Percentiles rank a stretch among this genome's conserved stretches.
phyloP scores from a whole-genome alignment of 2,329 filamentous ascomycete genomes.

The Diaporthe sp. region DNA sequence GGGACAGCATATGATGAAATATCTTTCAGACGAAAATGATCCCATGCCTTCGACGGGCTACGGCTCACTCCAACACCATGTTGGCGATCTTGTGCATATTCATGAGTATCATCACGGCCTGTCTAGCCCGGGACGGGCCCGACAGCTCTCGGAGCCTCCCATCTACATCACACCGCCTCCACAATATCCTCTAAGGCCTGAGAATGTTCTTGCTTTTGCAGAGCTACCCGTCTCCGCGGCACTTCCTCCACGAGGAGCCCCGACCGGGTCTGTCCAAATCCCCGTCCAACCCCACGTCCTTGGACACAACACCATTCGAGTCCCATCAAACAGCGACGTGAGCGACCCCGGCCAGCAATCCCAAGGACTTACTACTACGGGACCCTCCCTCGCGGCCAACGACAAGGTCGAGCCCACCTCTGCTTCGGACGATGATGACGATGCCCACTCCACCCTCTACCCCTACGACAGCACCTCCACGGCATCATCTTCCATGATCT shows the following conservation, averaged over 20 bases:
- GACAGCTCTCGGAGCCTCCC: conserved; percentile 9
- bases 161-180: conserved; percentile 10
- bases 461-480: conserved; percentile 27
- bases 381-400: too few relatives aligned
- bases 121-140: background rate
- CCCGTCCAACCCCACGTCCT: background rate
- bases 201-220: background rate
- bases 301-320: background rate
- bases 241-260: background rate
- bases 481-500: background rate
- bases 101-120: background rate
- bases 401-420: background rate
- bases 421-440: background rate
- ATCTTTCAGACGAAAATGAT: background rate
- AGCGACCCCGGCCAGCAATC: background rate
- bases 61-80: background rate
- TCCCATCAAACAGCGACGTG: background rate
- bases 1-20: background rate
- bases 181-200: background rate
- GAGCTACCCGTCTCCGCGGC: background rate
- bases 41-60: background rate
- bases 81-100: background rate
- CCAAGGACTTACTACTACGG: background rate
- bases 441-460: conserved; percentile 18
- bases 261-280: background rate